Conservation (phyloP, 1,284 basidiomycete genomes). For the Tilletia horrida region DNA sequence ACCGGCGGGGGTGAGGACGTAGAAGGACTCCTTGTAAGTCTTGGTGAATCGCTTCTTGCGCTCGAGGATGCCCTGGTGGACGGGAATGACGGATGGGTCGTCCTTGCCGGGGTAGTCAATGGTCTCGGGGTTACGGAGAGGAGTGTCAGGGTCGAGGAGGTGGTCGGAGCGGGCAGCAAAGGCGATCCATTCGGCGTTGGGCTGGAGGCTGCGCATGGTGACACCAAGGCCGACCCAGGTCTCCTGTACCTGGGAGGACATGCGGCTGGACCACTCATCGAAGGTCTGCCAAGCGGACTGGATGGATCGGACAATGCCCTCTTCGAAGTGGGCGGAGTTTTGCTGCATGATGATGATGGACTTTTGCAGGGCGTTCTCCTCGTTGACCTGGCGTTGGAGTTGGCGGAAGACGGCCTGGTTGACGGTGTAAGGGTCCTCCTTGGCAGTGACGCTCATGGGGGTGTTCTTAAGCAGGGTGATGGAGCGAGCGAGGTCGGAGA, state of each 20-base stretch:
- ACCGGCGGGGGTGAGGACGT: conserved; percentile 88
- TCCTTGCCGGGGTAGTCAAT: conserved; percentile 91
- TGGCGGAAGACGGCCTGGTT: conserved; percentile 82
- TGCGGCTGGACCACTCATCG: conserved; percentile 87
- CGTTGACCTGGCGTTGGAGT: conserved; percentile 82
- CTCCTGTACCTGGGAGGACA: conserved; percentile 73
- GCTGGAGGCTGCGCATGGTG: conserved; percentile 77
- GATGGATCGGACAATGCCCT: conserved; percentile 89
- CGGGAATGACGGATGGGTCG: conserved; percentile 80
- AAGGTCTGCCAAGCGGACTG: conserved; percentile 97
- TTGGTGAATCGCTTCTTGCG: conserved; percentile 97
- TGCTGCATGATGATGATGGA: conserved; percentile 98
- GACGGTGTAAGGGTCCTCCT: conserved; percentile 75
- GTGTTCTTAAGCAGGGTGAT: conserved; percentile 93
- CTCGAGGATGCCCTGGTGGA: conserved; percentile 87
- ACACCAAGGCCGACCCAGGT: conserved; percentile 73
- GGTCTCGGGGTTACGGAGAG: conserved; percentile 61
- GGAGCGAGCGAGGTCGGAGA: conserved; percentile 80
- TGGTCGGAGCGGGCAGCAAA: conserved; percentile 93
- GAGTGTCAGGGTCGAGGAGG: conserved; percentile 88
- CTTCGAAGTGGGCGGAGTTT: conserved; percentile 94
- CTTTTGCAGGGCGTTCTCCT: conserved; percentile 97
- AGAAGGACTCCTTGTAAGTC: conserved; percentile 72
- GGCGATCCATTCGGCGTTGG: conserved; percentile 93
- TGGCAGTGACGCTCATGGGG: conserved; percentile 77